These are phyloP conservation scores for Coccomyxa sp. DNA, from an alignment of 139 green algal genomes.

Conservation along the genomic window DNA sequence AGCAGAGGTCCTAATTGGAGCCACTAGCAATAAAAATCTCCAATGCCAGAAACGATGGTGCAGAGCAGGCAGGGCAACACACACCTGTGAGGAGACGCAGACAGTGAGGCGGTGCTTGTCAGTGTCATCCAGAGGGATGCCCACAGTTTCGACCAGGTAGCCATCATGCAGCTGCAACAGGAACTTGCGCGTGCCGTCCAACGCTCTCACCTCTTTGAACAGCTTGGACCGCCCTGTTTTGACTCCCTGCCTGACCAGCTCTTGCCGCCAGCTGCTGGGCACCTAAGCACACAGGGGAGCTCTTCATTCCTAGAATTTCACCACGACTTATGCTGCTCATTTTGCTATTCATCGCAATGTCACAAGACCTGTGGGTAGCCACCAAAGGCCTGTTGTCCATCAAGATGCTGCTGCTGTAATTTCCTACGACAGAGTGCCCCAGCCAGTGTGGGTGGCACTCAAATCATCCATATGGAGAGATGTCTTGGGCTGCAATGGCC, in stretches of 20 bases:
- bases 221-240: slow-evolving; percentile 62
- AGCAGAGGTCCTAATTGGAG: background rate
- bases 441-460: background rate
- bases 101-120: slow-evolving; percentile 77
- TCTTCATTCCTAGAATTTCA: background rate
- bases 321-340: background rate
- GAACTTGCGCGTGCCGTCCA: slow-evolving; percentile 87
- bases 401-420: background rate
- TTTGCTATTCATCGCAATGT: background rate
- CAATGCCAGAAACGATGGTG: background rate
- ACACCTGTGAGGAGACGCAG: slow-evolving; percentile 92
- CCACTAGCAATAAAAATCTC: background rate
- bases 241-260: slow-evolving; percentile 45
- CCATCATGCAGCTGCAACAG: slow-evolving; percentile 92
- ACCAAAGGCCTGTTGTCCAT: background rate
- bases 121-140: slow-evolving; percentile 64
- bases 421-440: background rate
- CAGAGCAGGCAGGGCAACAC: background rate
- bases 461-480: background rate
- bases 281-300: slow-evolving; percentile 22
- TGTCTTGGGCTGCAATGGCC: too few species aligned
- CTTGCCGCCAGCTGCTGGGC: slow-evolving; percentile 51
- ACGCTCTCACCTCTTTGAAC: slow-evolving; percentile 39
- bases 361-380: background rate
- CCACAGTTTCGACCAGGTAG: slow-evolving; percentile 86